These are phyloP conservation scores for Russula emetica DNA, from an alignment of 768 basidiomycete genomes.

Conservation along the genomic window DNA sequence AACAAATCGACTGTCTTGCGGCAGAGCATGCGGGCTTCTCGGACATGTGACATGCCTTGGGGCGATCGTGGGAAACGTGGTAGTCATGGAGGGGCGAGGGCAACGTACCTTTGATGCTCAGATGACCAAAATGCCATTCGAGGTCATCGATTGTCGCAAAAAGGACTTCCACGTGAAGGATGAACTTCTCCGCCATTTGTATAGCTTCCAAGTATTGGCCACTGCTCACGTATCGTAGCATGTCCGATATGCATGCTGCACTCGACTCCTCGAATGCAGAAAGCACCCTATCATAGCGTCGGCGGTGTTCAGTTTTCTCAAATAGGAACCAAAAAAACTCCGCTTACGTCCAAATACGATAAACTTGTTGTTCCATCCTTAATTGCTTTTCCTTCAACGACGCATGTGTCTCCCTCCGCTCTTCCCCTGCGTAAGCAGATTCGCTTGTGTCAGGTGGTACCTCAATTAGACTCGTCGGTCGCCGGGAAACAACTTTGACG, in stretches of 20 bases:
- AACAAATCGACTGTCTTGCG: constrained; percentile 99
- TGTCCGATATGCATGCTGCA: constrained; percentile 98
- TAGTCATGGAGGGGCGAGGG: not conserved
- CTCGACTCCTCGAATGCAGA: constrained; percentile 99
- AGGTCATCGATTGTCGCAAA: constrained; percentile 97
- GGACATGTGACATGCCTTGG: constrained; percentile 93
- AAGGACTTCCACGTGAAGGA: constrained; percentile 94
- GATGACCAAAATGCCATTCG: constrained; percentile 76
- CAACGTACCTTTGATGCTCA: constrained; percentile 77
- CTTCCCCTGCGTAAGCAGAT: constrained; percentile 68
- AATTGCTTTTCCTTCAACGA: constrained; percentile 87
- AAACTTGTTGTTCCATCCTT: constrained; percentile 95
- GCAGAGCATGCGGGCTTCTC: constrained; percentile 97
- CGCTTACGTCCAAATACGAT: constrained; percentile 92
- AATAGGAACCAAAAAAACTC: not conserved
- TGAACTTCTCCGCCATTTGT: constrained; percentile 97
- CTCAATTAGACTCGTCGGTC: constrained; percentile 55
- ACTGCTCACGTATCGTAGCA: constrained; percentile 96
- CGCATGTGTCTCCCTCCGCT: constrained; percentile 67
- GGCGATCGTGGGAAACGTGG: not conserved
- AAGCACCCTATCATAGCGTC: constrained; percentile 69
- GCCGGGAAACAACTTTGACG: constrained; percentile 80
- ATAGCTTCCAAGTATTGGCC: constrained; percentile 96
- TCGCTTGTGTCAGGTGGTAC: constrained; percentile 34
- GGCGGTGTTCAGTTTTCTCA: constrained; percentile 17